phyloP scores from a whole-genome alignment of 257 asterid genomes.

The Gentiana straminea region DNA sequence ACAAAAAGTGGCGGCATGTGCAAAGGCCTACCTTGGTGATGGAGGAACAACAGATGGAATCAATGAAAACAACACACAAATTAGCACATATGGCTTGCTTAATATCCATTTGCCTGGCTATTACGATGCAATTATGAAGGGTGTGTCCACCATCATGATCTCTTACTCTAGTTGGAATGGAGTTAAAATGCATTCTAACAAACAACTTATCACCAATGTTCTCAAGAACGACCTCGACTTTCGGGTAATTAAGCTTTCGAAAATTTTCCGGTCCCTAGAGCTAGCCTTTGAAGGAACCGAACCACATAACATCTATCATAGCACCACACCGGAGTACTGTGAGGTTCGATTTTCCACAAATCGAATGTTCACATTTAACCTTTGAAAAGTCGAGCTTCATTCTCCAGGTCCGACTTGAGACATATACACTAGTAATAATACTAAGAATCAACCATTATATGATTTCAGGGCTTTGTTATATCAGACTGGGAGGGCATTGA shows the following conservation, averaged over 20 bases:
- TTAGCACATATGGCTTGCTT: slow-evolving; percentile 26
- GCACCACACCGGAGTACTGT: too few species aligned
- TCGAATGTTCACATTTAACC: too few species aligned
- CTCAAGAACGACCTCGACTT: slow-evolving; percentile 48
- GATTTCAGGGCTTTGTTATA: slow-evolving; percentile 34
- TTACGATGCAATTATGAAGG: slow-evolving; percentile 40
- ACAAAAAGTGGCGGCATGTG: slow-evolving; percentile 40
- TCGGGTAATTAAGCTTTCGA: slow-evolving; percentile 18
- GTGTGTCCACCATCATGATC: slow-evolving; percentile 56
- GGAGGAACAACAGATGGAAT: slow-evolving; percentile 74
- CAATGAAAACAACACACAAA: slow-evolving; percentile 49
- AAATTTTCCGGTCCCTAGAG: too few species aligned
- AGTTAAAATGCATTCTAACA: slow-evolving; percentile 54
- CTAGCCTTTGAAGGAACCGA: too few species aligned
- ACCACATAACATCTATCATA: too few species aligned
- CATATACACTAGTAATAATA: too few species aligned
- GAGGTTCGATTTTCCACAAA: too few species aligned
- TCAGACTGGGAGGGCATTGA: slow-evolving; percentile 40
- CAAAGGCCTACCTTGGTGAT: slow-evolving; percentile 65
- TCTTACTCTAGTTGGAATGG: slow-evolving; percentile 83
- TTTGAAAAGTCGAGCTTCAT: too few species aligned
- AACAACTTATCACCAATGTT: slow-evolving; percentile 47
- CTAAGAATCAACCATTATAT: background rate
- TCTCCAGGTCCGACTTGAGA: background rate
- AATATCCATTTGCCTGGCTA: slow-evolving; percentile 61